Conservation (phyloP, 805 yeast genomes). For the Pichia californica region DNA sequence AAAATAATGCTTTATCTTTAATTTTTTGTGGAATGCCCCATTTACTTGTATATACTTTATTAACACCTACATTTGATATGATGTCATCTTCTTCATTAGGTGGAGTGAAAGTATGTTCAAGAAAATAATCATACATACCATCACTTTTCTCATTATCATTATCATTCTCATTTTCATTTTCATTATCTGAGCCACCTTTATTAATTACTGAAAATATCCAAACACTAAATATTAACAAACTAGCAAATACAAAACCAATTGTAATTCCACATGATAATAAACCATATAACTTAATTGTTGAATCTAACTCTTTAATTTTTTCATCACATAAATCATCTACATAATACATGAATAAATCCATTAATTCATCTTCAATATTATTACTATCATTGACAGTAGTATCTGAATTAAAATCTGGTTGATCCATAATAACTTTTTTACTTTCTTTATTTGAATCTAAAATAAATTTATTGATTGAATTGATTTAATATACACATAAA, state of each 20-base stretch:
- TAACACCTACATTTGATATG: background rate
- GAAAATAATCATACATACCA: too few species aligned
- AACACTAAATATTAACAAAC: background rate
- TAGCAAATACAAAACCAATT: background rate
- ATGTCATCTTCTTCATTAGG: background rate
- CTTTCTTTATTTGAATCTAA: too few species aligned
- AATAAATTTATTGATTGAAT: too few species aligned
- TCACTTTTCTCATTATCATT: background rate
- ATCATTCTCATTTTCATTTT: background rate
- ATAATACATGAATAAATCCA: constrained; percentile 7
- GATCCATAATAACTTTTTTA: too few species aligned
- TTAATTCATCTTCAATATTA: background rate
- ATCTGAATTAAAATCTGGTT: too few species aligned
- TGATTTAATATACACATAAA: too few species aligned
- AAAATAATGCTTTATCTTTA: constrained; percentile 1
- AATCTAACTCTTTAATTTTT: constrained; percentile 14
- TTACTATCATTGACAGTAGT: background rate
- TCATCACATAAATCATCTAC: constrained; percentile 15
- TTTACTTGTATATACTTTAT: background rate
- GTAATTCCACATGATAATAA: background rate
- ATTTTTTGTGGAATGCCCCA: constrained; percentile 1
- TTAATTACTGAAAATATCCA: background rate
- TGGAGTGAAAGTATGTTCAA: background rate
- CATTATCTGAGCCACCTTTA: background rate
- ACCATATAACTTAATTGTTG: constrained; percentile 12